These are phyloP conservation scores for Blastocystis sp. DNA, from an alignment of 352 stramenopile genomes.

Conservation along the genomic window DNA sequence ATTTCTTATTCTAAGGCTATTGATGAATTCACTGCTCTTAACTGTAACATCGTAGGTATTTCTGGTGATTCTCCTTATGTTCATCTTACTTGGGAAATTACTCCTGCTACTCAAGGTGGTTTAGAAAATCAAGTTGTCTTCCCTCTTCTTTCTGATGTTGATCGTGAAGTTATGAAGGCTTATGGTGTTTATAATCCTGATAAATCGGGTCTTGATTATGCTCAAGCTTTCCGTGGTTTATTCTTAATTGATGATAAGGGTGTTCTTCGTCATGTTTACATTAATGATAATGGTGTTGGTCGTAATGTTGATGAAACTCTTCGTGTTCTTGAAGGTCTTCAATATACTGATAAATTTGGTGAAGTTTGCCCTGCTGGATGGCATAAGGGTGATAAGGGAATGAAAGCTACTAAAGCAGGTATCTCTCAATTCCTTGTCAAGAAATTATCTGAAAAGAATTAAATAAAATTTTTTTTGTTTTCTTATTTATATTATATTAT, in stretches of 20 bases:
- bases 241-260: constrained; percentile 31
- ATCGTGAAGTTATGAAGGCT: constrained; percentile 29
- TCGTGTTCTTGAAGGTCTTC: constrained; percentile 32
- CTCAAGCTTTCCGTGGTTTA: constrained; percentile 35
- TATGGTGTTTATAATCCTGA: constrained; percentile 35
- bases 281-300: constrained; percentile 34
- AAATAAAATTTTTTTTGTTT: too few species aligned
- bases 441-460: too few species aligned
- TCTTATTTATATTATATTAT: too few species aligned
- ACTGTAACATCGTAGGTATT: constrained; percentile 12
- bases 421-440: constrained; percentile 29
- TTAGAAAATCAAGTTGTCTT: constrained; percentile 13
- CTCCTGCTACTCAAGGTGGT: constrained; percentile 13
- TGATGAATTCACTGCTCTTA: constrained; percentile 9
- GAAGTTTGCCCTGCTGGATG: constrained; percentile 35
- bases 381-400: constrained; percentile 25
- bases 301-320: constrained; percentile 33
- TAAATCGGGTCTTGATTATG: constrained; percentile 24
- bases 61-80: constrained; percentile 30
- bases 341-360: constrained; percentile 24
- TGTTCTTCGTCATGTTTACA: constrained; percentile 28
- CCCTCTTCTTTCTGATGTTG: constrained; percentile 32
- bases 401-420: constrained; percentile 6
- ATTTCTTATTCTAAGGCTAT: constrained; percentile 16
- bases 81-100: constrained; percentile 14